phyloP scores from a whole-genome alignment of 2,329 filamentous ascomycete species.

The Talaromyces verruculosus region DNA sequence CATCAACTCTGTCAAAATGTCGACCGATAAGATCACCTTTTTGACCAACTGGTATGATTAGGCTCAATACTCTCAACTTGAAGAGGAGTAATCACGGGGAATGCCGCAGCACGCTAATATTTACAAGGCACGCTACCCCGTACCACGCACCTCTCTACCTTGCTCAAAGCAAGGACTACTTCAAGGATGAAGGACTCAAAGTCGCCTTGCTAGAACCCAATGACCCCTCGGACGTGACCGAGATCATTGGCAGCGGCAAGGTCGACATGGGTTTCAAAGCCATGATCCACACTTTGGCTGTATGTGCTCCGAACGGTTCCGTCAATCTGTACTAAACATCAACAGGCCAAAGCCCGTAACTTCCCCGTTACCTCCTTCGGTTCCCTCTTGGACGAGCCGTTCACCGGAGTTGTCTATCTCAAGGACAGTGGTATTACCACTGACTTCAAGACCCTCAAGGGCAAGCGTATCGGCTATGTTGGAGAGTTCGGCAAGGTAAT shows the following conservation, averaged over 20 bases:
- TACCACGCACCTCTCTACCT: conserved; percentile 78
- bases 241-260: conserved; percentile 74
- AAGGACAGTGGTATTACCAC: conserved; percentile 71
- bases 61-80: background rate
- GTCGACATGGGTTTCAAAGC: conserved; percentile 79
- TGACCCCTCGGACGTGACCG: conserved; percentile 77
- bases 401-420: conserved; percentile 76
- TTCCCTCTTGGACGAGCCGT: conserved; percentile 74
- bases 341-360: conserved; percentile 68
- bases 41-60: conserved; percentile 72
- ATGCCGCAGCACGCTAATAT: conserved; percentile 14
- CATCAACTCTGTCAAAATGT: conserved; percentile 59
- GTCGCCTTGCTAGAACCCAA: conserved; percentile 76
- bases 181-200: conserved; percentile 72
- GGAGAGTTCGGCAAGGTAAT: conserved; percentile 71
- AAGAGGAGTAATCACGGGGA: background rate
- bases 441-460: conserved; percentile 72
- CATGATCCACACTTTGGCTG: conserved; percentile 78
- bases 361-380: conserved; percentile 73
- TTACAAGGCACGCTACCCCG: conserved; percentile 70
- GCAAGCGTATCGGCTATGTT: conserved; percentile 76
- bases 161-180: conserved; percentile 73
- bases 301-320: conserved; percentile 36
- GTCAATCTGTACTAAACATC: background rate
- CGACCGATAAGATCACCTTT: conserved; percentile 82